phyloP scores from a whole-genome alignment of 2,329 filamentous ascomycete species.

The Talaromyces sp. region DNA sequence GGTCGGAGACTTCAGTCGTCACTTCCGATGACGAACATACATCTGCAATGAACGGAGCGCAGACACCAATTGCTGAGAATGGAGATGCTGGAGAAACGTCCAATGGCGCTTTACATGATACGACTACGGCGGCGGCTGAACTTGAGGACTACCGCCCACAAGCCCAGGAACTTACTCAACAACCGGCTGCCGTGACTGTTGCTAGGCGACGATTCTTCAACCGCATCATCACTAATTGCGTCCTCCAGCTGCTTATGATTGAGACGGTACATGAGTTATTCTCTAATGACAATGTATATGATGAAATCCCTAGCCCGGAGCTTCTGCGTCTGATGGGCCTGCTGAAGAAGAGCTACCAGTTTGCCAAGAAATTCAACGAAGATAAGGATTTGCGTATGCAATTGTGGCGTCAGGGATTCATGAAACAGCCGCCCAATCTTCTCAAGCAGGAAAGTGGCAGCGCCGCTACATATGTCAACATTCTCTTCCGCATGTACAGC shows the following conservation, averaged over 20 bases:
- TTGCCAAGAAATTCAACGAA: constrained; percentile 95
- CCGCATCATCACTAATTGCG: constrained; percentile 97
- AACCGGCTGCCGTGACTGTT: constrained; percentile 87
- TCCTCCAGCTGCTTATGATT: constrained; percentile 97
- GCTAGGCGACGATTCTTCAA: constrained; percentile 96
- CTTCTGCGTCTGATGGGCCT: constrained; percentile 89
- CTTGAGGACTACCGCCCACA: constrained; percentile 87
- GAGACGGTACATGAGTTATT: constrained; percentile 99
- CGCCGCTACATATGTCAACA: constrained; percentile 91
- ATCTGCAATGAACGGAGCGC: constrained; percentile 31
- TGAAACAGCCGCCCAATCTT: constrained; percentile 97
- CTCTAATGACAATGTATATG: constrained; percentile 92
- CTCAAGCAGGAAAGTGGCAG: constrained; percentile 94
- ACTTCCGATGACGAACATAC: constrained; percentile 28
- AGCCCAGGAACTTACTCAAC: constrained; percentile 69
- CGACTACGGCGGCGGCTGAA: constrained; percentile 39
- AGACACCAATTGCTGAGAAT: constrained; percentile 32
- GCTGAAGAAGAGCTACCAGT: constrained; percentile 93
- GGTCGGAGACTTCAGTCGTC: constrained; percentile 26
- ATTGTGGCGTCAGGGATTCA: constrained; percentile 96
- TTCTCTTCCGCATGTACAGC: constrained; percentile 95
- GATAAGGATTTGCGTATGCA: constrained; percentile 94
- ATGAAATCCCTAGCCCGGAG: constrained; percentile 85
- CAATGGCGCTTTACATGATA: constrained; percentile 20
- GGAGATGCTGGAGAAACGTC: constrained; percentile 28